Base-by-base conservation (phyloP, 139 green algal species). In the Astrephomene gubernaculifera region DNA sequence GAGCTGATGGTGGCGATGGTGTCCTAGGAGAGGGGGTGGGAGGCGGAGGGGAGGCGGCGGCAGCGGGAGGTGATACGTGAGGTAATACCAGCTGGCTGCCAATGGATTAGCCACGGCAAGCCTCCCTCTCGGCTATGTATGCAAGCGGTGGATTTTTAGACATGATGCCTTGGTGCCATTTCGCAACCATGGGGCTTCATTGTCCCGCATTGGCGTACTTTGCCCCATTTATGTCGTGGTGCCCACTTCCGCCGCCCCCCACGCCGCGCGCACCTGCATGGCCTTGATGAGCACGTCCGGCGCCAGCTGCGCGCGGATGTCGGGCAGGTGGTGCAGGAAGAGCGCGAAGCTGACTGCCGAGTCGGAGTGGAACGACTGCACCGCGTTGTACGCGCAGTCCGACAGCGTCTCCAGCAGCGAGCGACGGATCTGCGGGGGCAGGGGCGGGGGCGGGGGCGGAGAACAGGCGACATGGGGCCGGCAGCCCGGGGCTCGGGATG, bases 361-460 rank as follows among this genome's bases (percentile, higher is more conserved):
- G 90, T 99, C 97, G 1, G 93, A 97, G 88, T 99, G 95, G 90
- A 99, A 99, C 43, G 87, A 95, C 78, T 94, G 91, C 71, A 98
- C 93, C 12, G 92, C 81, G 89, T 99, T 94, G 91, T 98, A 99
- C 1, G 96, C 95, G n/a, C 90, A 93, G 84, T 98, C 96, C 21
- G 87, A 92, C 49, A 99, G 90, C 36, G 69, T 61, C n/a, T 79
- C 79, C 71, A 99, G 89, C 73, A 99, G 88, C 7, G 69, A n/a
- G 25, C 97, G 90, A 12, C 94, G 89, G 49, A 99, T 96, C 61
- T 90, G n/a, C n/a, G 81, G 70, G 19, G 17, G 57, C 57, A 22
- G 57, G 57, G 19, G 22, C 57, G 57, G 57, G 57, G n/a, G 27
- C n/a, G n/a, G n/a, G n/a, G n/a, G n/a, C n/a, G n/a, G n/a, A n/a